Percentiles rank a stretch among this genome's conserved stretches.
phyloP scores from a whole-genome alignment of 345 rosid genomes.

The Isatis tinctoria region DNA sequence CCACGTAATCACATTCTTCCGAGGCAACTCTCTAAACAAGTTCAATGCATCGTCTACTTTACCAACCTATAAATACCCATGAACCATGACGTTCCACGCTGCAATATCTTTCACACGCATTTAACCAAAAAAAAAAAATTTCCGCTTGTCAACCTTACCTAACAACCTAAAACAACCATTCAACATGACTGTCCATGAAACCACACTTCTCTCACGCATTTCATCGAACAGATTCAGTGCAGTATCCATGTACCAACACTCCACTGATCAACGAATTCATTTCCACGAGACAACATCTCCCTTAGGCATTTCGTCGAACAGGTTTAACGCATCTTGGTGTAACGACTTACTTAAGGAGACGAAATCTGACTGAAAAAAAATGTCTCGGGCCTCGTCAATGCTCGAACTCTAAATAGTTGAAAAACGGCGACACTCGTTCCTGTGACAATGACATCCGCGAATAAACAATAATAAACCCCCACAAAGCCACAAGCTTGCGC shows the following conservation, averaged over 20 bases:
- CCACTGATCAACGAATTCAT: slow-evolving; percentile 61
- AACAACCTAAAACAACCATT: slow-evolving; percentile 52
- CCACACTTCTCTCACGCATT: slow-evolving; percentile 61
- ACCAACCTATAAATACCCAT: slow-evolving; percentile 56
- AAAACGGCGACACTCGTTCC: too few species aligned
- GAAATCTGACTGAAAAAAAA: too few species aligned
- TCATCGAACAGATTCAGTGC: slow-evolving; percentile 53
- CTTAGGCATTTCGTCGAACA: slow-evolving; percentile 46
- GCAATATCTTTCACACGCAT: slow-evolving; percentile 62
- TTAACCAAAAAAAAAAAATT: slow-evolving; percentile 43
- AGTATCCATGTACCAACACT: slow-evolving; percentile 46
- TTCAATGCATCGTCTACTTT: slow-evolving; percentile 47
- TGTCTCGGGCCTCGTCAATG: too few species aligned
- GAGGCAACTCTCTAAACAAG: too few species aligned
- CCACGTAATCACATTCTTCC: too few species aligned
- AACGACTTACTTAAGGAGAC: too few species aligned
- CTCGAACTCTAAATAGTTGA: too few species aligned
- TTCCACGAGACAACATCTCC: slow-evolving; percentile 67
- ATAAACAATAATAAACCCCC: too few species aligned
- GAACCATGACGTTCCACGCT: slow-evolving; percentile 70
- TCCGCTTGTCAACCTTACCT: slow-evolving; percentile 58
- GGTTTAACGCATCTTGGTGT: slow-evolving; percentile 52
- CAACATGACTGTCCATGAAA: slow-evolving; percentile 73
- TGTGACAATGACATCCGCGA: too few species aligned
- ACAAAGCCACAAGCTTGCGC: too few species aligned